Base-by-base conservation (phyloP, 768 basidiomycete genomes). In the Ramaria rubella region DNA sequence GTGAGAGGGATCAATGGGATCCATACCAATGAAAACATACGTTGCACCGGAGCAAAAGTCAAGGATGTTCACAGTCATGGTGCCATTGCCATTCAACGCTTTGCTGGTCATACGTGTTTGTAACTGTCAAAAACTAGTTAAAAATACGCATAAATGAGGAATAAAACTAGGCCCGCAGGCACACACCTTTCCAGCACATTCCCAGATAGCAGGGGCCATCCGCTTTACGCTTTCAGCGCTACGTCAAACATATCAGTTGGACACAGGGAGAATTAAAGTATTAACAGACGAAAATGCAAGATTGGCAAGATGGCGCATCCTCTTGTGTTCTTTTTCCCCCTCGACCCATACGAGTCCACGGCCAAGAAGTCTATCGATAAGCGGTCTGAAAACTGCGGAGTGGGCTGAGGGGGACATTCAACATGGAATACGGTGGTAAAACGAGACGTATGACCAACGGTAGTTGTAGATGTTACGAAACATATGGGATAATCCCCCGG, bases 261-360 rank as follows among this genome's bases (percentile, higher is more conserved):
- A 11, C 5, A 9, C 40, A 9, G 34, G n/a, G n/a, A n/a, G n/a
- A n/a, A 50, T 50, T 5, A 31, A 34, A 31, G 33, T 27, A 33
- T 17, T 11, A 43, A 61, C 60, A 60, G 44, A 62, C 58, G 63
- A 61, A 40, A 68, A 61, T 3, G 58, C 58, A 8, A 55, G 58
- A n/a, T 52, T 60, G 46, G 63, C 60, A 33, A 62, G 59, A 21
- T 52, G 48, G 17, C 59, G 60, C 60, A 66, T 63, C 24, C 58
- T 54, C 52, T 63, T 68, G 62, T 74, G 73, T 33, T 73, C 72
- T 14, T 66, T 67, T 24, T 59, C 59, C 15, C 70, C 72, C 60
- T 74, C 70, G 3, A 70, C 70, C 72, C 72, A 75, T 8, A 69
- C 68, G 19, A 74, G 50, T 7, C 70, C 69, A 21, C 60, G 62